These are phyloP conservation scores for Penicillium silybi DNA, from an alignment of 495 filamentous ascomycete genomes.

Conservation along the genomic window DNA sequence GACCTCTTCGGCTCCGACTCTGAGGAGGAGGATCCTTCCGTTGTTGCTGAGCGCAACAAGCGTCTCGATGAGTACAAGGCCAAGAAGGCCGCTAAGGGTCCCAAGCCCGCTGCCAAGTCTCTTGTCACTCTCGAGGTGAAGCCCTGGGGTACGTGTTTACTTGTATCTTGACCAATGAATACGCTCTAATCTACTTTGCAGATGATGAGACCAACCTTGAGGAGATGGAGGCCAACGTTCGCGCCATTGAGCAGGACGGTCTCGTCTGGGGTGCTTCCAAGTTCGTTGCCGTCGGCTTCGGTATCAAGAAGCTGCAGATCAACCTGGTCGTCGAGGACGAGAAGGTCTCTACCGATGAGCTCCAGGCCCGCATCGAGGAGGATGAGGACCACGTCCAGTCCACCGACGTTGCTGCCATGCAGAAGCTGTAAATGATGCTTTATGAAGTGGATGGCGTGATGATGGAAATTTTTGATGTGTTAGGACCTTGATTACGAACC, in stretches of 20 bases:
- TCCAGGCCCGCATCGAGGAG: slow-evolving; percentile 80
- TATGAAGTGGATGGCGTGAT: slow-evolving; percentile 40
- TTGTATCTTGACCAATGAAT: slow-evolving; percentile 4
- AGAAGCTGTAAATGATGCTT: slow-evolving; percentile 71
- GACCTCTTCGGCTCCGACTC: slow-evolving; percentile 89
- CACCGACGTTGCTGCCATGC: slow-evolving; percentile 85
- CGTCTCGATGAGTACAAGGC: slow-evolving; percentile 89
- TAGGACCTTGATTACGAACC: slow-evolving; percentile 29
- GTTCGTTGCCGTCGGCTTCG: slow-evolving; percentile 86
- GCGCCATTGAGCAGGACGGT: slow-evolving; percentile 85
- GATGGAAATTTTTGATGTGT: slow-evolving; percentile 39
- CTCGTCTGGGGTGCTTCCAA: slow-evolving; percentile 94
- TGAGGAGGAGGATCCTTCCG: slow-evolving; percentile 86
- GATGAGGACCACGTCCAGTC: slow-evolving; percentile 98
- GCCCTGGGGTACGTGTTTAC: slow-evolving; percentile 82
- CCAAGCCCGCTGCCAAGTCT: slow-evolving; percentile 90
- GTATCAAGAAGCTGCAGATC: slow-evolving; percentile 99
- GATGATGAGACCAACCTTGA: slow-evolving; percentile 93
- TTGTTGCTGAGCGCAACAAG: slow-evolving; percentile 75
- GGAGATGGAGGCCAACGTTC: slow-evolving; percentile 76
- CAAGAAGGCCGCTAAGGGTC: slow-evolving; percentile 86
- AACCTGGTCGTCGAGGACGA: slow-evolving; percentile 97
- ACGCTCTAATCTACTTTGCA: slow-evolving; percentile 34
- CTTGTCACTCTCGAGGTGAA: slow-evolving; percentile 95
- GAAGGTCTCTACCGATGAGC: slow-evolving; percentile 83